Percentiles rank a stretch among this genome's conserved stretches.
These are phyloP conservation scores for Xerocomellus amylosporus DNA, from an alignment of 768 basidiomycete genomes.

Conservation along the genomic window DNA sequence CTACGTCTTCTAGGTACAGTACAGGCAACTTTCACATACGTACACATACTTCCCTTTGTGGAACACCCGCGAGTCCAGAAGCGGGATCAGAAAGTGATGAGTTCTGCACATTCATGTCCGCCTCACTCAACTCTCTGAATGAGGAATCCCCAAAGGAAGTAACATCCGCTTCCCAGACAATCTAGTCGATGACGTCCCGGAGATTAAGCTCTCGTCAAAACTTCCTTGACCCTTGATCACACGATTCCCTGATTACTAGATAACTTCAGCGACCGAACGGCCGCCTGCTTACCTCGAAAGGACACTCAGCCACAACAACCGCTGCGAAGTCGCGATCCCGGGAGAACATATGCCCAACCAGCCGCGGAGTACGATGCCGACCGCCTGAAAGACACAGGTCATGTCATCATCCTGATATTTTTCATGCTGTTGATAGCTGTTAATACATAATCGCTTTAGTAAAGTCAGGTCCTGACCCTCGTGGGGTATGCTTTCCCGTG, in stretches of 20 bases:
- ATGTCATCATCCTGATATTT: slow-evolving; percentile 9
- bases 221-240: not conserved
- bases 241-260: not conserved
- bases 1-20: slow-evolving; percentile 3
- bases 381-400: slow-evolving; percentile 4
- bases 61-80: not conserved
- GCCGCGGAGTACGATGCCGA: slow-evolving; percentile 3
- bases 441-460: not conserved
- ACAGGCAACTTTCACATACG: not conserved
- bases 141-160: not conserved
- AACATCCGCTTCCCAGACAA: not conserved
- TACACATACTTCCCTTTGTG: slow-evolving; percentile 1
- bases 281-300: not conserved
- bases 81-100: not conserved
- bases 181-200: not conserved
- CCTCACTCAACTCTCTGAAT: not conserved
- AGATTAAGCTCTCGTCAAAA: not conserved
- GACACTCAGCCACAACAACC: not conserved
- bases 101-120: not conserved
- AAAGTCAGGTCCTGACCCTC: not conserved
- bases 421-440: not conserved
- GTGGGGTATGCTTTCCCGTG: slow-evolving; percentile 4
- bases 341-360: not conserved
- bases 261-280: not conserved
- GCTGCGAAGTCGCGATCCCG: slow-evolving; percentile 7